Evolutionary conservation across 2,329 filamentous ascomycete species (phyloP).

Genomic region (Geoglossum cookeanum): DNA sequence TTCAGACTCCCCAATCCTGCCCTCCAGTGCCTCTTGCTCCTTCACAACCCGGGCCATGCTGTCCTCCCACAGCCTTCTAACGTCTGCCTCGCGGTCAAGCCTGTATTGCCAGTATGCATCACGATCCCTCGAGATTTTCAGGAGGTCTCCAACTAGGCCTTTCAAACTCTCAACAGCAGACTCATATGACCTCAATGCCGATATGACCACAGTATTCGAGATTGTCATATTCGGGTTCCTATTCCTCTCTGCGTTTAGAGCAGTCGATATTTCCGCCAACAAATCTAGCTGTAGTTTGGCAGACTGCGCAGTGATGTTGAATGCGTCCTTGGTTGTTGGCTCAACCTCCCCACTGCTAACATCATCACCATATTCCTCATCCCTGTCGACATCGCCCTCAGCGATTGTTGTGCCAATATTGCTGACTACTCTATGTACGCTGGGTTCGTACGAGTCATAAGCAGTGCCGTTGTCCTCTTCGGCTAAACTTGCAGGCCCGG

Average conservation of each 20-base stretch:
- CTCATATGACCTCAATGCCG: constrained; percentile 73
- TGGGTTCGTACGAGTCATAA: constrained; percentile 37
- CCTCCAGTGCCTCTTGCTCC: constrained; percentile 84
- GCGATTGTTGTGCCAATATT: constrained; percentile 9
- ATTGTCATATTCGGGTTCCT: constrained; percentile 52
- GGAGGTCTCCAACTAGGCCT: constrained; percentile 62
- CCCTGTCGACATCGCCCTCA: constrained; percentile 28
- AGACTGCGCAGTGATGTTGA: constrained; percentile 93
- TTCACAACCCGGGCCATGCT: constrained; percentile 94
- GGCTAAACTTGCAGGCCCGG: constrained; percentile 17
- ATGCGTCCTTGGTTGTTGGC: constrained; percentile 70
- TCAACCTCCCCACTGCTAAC: constrained; percentile 57
- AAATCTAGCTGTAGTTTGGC: constrained; percentile 84
- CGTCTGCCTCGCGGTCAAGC: constrained; percentile 74
- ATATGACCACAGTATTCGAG: constrained; percentile 55
- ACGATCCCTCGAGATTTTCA: constrained; percentile 83
- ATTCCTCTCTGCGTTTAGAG: constrained; percentile 50
- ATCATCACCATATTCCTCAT: constrained; percentile 60
- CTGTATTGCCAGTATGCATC: constrained; percentile 96
- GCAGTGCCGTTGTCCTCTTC: constrained; percentile 34
- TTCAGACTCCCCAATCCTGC: constrained; percentile 72
- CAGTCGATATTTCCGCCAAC: constrained; percentile 67
- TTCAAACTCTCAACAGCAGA: constrained; percentile 76
- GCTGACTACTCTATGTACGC: constrained; percentile 23
- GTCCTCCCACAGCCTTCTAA: constrained; percentile 95